A percentile compares a stretch with the other conserved stretches of the same genome.
phyloP scores from a whole-genome alignment of 106 monocot genomes.

The Gastrodia elata region DNA sequence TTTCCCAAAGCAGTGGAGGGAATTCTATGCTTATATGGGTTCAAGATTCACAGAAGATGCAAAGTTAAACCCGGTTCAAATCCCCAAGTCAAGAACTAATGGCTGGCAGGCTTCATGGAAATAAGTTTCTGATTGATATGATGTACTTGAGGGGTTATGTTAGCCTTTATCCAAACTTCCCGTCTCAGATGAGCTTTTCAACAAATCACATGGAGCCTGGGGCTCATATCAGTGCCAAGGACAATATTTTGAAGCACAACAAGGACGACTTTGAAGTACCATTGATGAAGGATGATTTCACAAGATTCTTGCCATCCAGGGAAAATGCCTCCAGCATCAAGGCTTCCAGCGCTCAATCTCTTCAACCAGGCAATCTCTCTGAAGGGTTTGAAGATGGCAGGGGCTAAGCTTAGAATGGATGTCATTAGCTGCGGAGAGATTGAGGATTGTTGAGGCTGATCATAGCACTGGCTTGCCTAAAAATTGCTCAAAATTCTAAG shows the following conservation, averaged over 20 bases:
- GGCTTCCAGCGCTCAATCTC: slow-evolving; percentile 73
- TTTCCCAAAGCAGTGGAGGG: slow-evolving; percentile 99
- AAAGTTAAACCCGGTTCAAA: slow-evolving; percentile 84
- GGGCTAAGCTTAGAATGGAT: slow-evolving; percentile 86
- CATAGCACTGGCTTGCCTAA: slow-evolving; percentile 71
- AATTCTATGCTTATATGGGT: slow-evolving; percentile 94
- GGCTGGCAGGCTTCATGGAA: slow-evolving; percentile 98
- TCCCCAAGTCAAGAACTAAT: slow-evolving; percentile 82
- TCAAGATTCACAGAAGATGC: slow-evolving; percentile 75
- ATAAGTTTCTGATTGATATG: slow-evolving; percentile 93
- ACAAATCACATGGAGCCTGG: slow-evolving; percentile 99
- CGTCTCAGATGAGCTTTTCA: slow-evolving; percentile 84
- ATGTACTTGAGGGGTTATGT: slow-evolving; percentile 95
- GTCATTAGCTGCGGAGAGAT: slow-evolving; percentile 46
- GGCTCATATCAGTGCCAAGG: slow-evolving; percentile 91
- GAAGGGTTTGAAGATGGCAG: slow-evolving; percentile 74
- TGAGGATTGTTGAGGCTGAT: slow-evolving; percentile 64
- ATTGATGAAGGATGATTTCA: slow-evolving; percentile 70
- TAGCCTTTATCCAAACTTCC: slow-evolving; percentile 90
- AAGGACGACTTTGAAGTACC: slow-evolving; percentile 96
- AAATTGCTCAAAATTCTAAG: slow-evolving; percentile 63
- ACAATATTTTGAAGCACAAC: slow-evolving; percentile 72
- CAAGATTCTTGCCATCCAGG: slow-evolving; percentile 46
- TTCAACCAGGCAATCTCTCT: slow-evolving; percentile 80
- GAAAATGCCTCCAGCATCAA: slow-evolving; percentile 74